Evolutionary conservation across 2,329 filamentous ascomycete species (phyloP), one percentile per base, ranked within the genome.

Genomic region (Xylaria polymorpha): DNA sequence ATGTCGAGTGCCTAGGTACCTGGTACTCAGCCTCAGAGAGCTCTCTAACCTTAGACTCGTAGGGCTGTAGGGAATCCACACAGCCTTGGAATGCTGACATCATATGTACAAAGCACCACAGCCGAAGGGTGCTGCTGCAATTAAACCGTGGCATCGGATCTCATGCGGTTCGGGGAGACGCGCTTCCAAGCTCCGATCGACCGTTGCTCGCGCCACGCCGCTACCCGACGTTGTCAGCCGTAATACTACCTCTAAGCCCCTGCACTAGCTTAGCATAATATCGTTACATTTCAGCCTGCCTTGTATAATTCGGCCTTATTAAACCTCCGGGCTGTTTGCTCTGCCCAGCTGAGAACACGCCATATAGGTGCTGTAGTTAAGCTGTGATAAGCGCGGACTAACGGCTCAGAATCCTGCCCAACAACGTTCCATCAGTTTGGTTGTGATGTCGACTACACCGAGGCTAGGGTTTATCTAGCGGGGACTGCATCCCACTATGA

Each of bases 141-240:
- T 35, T n/a, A 53, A 20, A 2, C 50, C 29, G 29, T 35, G 35
- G 53, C 32, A n/a, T 25, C 37, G 55, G 51, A 56, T 53, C n/a
- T 37, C 56, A 18, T 18, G n/a, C 20, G n/a, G 15, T 15, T 39
- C 39, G 44, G 62, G 32, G 32, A 43, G 32, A 51, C 35, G 22
- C 32, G 29, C 39, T 53, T 46, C 41, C 5, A 22, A n/a, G 20
- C 37, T 55, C 25, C 56, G 20, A 32, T 59, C n/a, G 50, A 32
- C 50, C 50, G 50, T 53, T 53, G 50, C 15, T 8, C 50, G 50
- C 50, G 50, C 50, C 50, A 53, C 50, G 50, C 50, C 50, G 63
- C 63, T 46, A 51, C 56, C 57, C 63, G 57, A 43, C 15, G 39
- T 41, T 15, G 10, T 59, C 25, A 39, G 37, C 35, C n/a, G 57